Conservation (phyloP, 331 rosid genomes). For the Acacia pycnantha region DNA sequence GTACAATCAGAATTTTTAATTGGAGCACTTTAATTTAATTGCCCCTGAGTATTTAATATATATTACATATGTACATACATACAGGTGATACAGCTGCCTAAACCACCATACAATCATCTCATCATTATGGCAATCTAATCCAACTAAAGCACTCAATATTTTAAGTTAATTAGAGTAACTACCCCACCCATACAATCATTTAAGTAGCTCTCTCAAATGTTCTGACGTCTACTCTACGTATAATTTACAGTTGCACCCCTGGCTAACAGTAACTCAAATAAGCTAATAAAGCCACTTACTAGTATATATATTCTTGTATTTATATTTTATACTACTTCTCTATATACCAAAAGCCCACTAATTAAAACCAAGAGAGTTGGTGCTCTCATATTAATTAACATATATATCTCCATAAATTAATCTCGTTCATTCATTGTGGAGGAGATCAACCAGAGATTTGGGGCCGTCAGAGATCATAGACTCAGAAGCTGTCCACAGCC, state of each 20-base stretch:
- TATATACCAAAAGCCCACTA: neutral
- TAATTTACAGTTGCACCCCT: conserved; percentile 19
- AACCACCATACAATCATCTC: conserved; percentile 33
- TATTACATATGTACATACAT: neutral
- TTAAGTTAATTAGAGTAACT: neutral
- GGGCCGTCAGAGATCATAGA: conserved; percentile 51
- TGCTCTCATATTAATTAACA: neutral
- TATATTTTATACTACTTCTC: neutral
- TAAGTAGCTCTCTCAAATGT: neutral
- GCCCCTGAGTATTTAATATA: neutral
- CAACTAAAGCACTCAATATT: conserved; percentile 21
- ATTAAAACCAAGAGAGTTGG: neutral
- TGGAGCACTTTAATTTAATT: conserved; percentile 21
- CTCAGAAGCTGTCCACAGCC: conserved; percentile 76
- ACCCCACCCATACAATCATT: neutral
- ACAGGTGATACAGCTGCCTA: neutral
- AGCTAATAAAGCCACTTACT: neutral
- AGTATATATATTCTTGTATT: neutral
- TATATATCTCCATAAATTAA: neutral
- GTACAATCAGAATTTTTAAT: conserved; percentile 19
- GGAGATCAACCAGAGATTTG: conserved; percentile 36
- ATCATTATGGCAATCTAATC: conserved; percentile 38
- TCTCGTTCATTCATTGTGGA: conserved; percentile 24
- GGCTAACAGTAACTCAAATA: neutral
- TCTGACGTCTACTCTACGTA: conserved; percentile 18